Evolutionary conservation across 306 rosid species (phyloP), one percentile per base, ranked within the genome.

Genomic region (Lathyrus sativus): DNA sequence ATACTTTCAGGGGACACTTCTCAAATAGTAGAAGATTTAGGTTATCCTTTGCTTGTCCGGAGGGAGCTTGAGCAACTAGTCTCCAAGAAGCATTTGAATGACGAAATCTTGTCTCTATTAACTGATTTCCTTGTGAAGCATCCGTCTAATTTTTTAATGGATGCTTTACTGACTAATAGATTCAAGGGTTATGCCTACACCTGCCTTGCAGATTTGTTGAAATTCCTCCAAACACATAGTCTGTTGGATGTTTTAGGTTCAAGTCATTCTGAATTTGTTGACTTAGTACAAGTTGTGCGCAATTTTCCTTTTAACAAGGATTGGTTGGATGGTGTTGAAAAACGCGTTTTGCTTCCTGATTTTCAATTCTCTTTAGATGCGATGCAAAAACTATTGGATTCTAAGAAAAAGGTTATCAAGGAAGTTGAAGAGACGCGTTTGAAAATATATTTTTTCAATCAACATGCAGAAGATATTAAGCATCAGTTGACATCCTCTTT

Each of bases 111-210:
- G 39, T 35, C 2, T 35, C 7, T 35, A 35, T 35, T 35, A 9
- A 7, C 39, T 1, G 39, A 35, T 35, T 35, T 35, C 7, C 39
- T 35, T 35, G 9, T 35, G 39, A 35, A 35, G 39, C 39, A 35
- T 35, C 39, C 39, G 7, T 35, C 2, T 35, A 9, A 7, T 35
- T 2, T 35, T 35, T 35, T 35, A 35, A 35, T 7, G 39, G 5
- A 24, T 3, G 13, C 28, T 22, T 12, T 35, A 24, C 22, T 42
- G 0, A 63, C 31, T 1, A 24, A 19, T 12, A 63, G 14, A 24
- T 63, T 42, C 54, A 63, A 63, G 19, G 68, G 54, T 42, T 41
- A 19, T 43, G 68, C 68, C 19, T 63, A 63, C 14, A 41, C 3
- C 1, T 42, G 19, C 3, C 54, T 63, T 0, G 54, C 39, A 18